Base-by-base conservation (phyloP, 345 rosid genomes). In the Arabidopsis thaliana region DNA sequence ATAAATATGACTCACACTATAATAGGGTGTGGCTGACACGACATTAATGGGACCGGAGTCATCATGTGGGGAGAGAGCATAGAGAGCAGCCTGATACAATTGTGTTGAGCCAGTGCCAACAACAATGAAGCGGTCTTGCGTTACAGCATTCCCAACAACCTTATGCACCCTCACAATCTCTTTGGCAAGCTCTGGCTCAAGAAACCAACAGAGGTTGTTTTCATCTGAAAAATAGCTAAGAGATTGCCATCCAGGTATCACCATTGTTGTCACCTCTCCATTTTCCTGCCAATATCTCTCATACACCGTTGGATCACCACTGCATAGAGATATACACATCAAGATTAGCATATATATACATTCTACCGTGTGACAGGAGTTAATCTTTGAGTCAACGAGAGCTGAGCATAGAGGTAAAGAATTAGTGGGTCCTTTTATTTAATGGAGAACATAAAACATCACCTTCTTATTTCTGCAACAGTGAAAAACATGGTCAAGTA, bases 71-170 rank as follows among this genome's bases (percentile, higher is more conserved):
- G 90, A 86, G 61, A 89, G 82, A 38, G 98, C 98, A 71, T 90
- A 94, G 8, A 94, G 75, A 11, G 89, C 88, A 69, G 98, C 98
- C 69, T 87, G 91, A 76, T 68, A 89, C 53, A 94, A 87, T 82
- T 91, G 98, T 13, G 97, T 87, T 8, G 98, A 91, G 32, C 98
- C 98, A 0, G 96, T 91, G 23, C 98, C 98, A 9, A 91, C 98
- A 24, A 94, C 89, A 50, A 91, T 86, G 74, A 84, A 67, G 5
- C 85, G 86, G 40, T 77, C 87, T 48, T 83, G 74, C 0, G 98
- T 90, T 66, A 85, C 82, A 2, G 97, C 97, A 78, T 94, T 93
- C 5, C 95, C 97, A 7, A 94, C 98, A 23, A 88, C 64, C 22
- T 60, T 73, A 65, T 94, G 98, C 25, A 94, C 79, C 72, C 93